These are phyloP conservation scores for Leccinum broughii DNA, from an alignment of 768 basidiomycete genomes.

Conservation along the genomic window DNA sequence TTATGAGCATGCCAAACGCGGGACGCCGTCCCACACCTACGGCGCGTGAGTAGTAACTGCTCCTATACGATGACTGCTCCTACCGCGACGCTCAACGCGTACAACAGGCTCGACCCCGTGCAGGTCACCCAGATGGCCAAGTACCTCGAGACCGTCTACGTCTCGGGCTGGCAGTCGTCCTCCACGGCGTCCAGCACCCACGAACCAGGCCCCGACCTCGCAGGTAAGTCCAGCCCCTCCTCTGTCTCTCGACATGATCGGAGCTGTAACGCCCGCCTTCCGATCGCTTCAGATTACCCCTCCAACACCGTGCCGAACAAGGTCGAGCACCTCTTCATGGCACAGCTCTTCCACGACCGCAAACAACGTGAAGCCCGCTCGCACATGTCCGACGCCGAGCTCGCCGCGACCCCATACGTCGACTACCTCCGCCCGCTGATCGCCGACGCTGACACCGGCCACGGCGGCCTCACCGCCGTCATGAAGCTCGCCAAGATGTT, in stretches of 20 bases:
- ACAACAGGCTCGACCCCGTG: conserved; percentile 90
- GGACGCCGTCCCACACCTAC: conserved; percentile 92
- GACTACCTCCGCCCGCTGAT: conserved; percentile 95
- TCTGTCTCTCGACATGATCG: background rate
- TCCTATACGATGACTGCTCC: background rate
- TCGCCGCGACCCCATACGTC: conserved; percentile 65
- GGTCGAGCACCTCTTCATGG: conserved; percentile 97
- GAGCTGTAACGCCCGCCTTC: background rate
- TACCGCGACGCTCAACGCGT: background rate
- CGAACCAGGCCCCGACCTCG: conserved; percentile 98
- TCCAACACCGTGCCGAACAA: conserved; percentile 99
- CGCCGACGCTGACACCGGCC: conserved; percentile 97
- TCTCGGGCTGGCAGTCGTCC: conserved; percentile 95
- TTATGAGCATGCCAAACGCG: conserved; percentile 69
- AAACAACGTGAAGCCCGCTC: conserved; percentile 88
- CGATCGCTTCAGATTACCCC: conserved; percentile 73
- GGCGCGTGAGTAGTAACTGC: conserved; percentile 82
- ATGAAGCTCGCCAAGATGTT: conserved; percentile 99
- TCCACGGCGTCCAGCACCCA: conserved; percentile 92
- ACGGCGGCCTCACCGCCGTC: conserved; percentile 95
- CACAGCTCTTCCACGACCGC: conserved; percentile 98
- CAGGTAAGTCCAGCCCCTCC: conserved; percentile 52
- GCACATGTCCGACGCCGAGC: conserved; percentile 65
- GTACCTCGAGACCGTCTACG: conserved; percentile 97
- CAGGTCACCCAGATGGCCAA: conserved; percentile 99